These are phyloP conservation scores for Boletus putidus DNA, from an alignment of 1,284 basidiomycete species.

Conservation along the genomic window DNA sequence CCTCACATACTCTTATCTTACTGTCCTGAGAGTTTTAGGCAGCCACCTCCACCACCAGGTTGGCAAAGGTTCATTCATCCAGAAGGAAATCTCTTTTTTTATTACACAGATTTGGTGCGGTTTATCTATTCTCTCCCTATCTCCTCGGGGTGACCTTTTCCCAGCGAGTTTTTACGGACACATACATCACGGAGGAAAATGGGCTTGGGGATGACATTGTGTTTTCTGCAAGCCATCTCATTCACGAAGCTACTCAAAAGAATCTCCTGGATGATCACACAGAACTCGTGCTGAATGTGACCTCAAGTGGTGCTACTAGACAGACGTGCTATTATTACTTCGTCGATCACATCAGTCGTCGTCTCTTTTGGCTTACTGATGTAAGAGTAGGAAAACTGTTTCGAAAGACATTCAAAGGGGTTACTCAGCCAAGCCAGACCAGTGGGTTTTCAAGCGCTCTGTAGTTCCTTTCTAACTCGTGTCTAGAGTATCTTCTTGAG, in stretches of 20 bases:
- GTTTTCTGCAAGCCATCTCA: neutral
- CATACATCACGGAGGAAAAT: neutral
- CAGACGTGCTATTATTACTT: neutral
- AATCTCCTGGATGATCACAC: neutral
- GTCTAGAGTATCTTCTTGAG: neutral
- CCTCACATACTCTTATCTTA: no score
- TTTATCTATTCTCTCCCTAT: neutral
- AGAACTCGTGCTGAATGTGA: neutral
- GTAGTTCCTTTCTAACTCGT: neutral
- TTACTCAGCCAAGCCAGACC: neutral
- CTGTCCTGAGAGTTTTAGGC: no score
- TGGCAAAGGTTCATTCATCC: neutral
- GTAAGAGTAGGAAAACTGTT: neutral
- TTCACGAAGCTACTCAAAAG: neutral
- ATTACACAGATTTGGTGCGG: neutral
- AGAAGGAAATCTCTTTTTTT: neutral
- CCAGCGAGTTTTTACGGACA: neutral
- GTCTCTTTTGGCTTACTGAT: neutral
- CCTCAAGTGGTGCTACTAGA: neutral
- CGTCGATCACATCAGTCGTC: neutral
- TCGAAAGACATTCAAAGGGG: neutral
- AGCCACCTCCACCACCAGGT: neutral
- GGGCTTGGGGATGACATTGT: neutral
- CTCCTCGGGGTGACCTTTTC: neutral
- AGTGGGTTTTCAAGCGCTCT: no score